Evolutionary conservation across 2,329 filamentous ascomycete species (phyloP).

Genomic region (Sporothrix mexicana): DNA sequence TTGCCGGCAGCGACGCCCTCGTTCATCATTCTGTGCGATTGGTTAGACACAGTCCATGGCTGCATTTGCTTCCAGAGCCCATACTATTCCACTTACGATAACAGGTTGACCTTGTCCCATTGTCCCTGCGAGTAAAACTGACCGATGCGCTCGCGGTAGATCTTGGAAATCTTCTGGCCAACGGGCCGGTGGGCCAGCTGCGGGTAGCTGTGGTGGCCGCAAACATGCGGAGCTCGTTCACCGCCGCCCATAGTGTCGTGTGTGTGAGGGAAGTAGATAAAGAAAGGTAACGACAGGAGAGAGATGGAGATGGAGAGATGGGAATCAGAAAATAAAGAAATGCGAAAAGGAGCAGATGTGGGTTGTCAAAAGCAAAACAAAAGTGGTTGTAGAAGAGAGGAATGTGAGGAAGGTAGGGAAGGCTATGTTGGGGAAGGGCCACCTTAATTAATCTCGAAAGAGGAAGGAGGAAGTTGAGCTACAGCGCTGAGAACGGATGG

Average conservation of each 20-base stretch:
- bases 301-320: not conserved
- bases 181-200: constrained; percentile 39
- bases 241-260: constrained; percentile 40
- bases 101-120: constrained; percentile 40
- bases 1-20: constrained; percentile 70
- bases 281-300: not conserved
- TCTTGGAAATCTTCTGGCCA: constrained; percentile 39
- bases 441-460: constrained; percentile 20
- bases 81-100: constrained; percentile 35
- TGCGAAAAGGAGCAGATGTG: not conserved
- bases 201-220: constrained; percentile 38
- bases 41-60: not conserved
- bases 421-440: constrained; percentile 6
- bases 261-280: not conserved
- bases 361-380: not conserved
- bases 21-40: constrained; percentile 66
- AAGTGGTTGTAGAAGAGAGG: not conserved
- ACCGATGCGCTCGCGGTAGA: constrained; percentile 40
- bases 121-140: constrained; percentile 40
- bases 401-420: constrained; percentile 18
- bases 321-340: not conserved
- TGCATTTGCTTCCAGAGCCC: not conserved
- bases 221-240: constrained; percentile 32
- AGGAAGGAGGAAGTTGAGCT: constrained; percentile 23
- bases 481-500: not conserved